Evolutionary conservation across 495 filamentous ascomycete species (phyloP).

Genomic region (Penicillium psychrofluorescens): DNA sequence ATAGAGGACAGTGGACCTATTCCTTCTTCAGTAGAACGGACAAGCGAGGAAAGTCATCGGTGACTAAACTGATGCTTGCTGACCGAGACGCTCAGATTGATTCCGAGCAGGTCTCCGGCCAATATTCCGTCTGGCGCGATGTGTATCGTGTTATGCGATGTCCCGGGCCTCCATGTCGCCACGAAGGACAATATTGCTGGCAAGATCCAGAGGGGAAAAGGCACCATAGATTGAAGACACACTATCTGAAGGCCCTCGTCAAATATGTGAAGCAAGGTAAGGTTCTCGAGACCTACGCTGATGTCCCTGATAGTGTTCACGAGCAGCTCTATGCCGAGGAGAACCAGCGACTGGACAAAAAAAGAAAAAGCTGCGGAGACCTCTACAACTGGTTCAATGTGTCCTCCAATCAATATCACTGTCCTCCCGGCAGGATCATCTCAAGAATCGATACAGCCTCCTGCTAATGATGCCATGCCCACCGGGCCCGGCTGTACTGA

Average conservation of each 20-base stretch:
- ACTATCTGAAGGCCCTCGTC: slow-evolving; percentile 1
- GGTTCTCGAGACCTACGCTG: slow-evolving; percentile 1
- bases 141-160: slow-evolving; percentile 12
- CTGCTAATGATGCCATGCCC: neutral
- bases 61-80: slow-evolving; percentile 10
- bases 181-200: slow-evolving; percentile 15
- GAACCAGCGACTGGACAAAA: slow-evolving; percentile 1
- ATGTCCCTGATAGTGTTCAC: slow-evolving; percentile 4
- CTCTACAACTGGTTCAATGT: neutral
- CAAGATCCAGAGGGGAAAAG: slow-evolving; percentile 11
- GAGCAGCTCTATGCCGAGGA: slow-evolving; percentile 8
- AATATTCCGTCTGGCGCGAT: slow-evolving; percentile 12
- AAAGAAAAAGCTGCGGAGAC: neutral
- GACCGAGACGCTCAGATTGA: slow-evolving; percentile 10
- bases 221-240: neutral
- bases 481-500: neutral
- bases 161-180: slow-evolving; percentile 13
- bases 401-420: slow-evolving; percentile 3
- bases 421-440: neutral
- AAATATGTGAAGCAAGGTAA: slow-evolving; percentile 4
- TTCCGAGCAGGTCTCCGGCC: slow-evolving; percentile 2
- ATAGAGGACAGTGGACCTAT: slow-evolving; percentile 4
- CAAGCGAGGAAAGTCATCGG: slow-evolving; percentile 12
- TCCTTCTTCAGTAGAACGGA: slow-evolving; percentile 8
- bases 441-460: neutral